These are phyloP conservation scores for Halophytophthora batemanensis DNA, from an alignment of 352 stramenopile genomes.

Conservation along the genomic window DNA sequence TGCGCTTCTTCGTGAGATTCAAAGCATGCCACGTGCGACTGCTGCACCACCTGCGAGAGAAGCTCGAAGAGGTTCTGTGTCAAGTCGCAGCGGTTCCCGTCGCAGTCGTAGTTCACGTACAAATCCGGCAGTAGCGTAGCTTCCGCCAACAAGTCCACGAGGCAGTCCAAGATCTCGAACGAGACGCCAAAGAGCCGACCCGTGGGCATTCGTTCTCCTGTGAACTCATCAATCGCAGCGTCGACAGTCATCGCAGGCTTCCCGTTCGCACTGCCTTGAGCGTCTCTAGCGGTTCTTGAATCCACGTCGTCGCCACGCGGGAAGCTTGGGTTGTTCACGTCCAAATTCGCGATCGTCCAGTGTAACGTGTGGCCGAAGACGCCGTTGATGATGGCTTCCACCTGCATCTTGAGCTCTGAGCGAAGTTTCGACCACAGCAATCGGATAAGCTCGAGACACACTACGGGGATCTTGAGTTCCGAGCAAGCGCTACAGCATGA, in stretches of 20 bases:
- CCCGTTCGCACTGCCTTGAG: conserved; percentile 6
- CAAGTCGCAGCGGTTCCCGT: conserved; percentile 92
- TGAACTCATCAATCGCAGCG: conserved; percentile 61
- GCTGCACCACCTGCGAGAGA: conserved; percentile 78
- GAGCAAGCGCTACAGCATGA: conserved; percentile 33
- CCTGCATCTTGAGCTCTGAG: conserved; percentile 72
- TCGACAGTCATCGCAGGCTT: conserved; percentile 34
- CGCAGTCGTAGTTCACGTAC: conserved; percentile 99
- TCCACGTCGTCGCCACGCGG: conserved; percentile 32
- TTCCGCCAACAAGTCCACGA: conserved; percentile 96
- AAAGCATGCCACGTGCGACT: conserved; percentile 64
- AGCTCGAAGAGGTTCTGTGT: conserved; percentile 94
- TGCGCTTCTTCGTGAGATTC: conserved; percentile 70
- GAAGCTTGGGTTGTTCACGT: conserved; percentile 60
- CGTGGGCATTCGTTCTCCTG: conserved; percentile 44
- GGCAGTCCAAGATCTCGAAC: conserved; percentile 84
- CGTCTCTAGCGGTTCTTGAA: neutral
- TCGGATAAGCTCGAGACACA: conserved; percentile 59
- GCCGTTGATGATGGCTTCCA: conserved; percentile 72
- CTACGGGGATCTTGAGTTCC: conserved; percentile 52
- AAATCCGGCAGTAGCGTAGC: conserved; percentile 94
- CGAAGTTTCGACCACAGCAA: conserved; percentile 78
- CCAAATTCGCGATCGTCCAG: conserved; percentile 63
- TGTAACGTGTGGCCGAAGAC: conserved; percentile 69
- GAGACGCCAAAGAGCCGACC: conserved; percentile 59